Conservation (phyloP, 257 asterid species). For the Buddleja alternifolia region DNA sequence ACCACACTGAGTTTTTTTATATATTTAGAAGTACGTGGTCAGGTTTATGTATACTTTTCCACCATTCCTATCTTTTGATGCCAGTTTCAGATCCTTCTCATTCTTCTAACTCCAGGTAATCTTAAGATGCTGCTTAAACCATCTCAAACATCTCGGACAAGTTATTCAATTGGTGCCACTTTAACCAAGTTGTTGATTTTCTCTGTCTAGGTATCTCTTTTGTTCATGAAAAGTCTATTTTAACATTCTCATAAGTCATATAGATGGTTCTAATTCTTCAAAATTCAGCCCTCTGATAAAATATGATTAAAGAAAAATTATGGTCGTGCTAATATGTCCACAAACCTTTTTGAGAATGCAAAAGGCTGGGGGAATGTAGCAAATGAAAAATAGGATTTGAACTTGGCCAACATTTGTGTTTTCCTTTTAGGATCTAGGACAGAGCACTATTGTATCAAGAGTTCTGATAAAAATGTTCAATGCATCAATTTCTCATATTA, state of each 20-base stretch:
- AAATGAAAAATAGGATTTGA: not conserved
- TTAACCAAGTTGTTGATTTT: not conserved
- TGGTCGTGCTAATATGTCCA: not conserved
- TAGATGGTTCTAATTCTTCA: not conserved
- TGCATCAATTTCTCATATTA: not conserved
- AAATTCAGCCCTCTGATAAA: not conserved
- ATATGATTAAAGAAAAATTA: not conserved
- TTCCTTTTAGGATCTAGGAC: not conserved
- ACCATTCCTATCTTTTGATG: not conserved
- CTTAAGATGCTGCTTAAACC: not conserved
- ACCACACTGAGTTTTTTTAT: too few relatives aligned
- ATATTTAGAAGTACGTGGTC: too few relatives aligned
- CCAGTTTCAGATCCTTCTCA: not conserved
- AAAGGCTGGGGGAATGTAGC: not conserved
- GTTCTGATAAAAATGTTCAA: not conserved
- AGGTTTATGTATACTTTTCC: too few relatives aligned
- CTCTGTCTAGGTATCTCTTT: not conserved
- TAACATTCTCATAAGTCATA: not conserved
- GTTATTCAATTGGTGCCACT: not conserved
- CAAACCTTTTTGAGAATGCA: not conserved
- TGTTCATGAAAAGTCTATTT: not conserved
- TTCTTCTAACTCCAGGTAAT: not conserved
- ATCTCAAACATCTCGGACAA: not conserved
- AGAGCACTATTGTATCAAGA: not conserved
- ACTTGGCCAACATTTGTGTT: not conserved